phyloP scores from a whole-genome alignment of 176 grass and related monocot genomes.

The Rhipidocladum racemiflorum region DNA sequence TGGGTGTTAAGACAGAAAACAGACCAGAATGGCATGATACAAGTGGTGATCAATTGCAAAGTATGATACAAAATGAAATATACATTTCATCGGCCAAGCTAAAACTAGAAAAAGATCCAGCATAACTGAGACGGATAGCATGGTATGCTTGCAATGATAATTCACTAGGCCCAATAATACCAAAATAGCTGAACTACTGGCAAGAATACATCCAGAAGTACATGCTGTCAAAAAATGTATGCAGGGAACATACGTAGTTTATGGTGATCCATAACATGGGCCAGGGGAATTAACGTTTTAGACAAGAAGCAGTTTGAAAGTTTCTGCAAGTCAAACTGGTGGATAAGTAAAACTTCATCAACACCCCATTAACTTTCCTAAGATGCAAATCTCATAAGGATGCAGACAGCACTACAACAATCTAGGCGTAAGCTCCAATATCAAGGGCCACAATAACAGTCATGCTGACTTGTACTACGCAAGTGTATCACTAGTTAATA shows the following conservation, averaged over 20 bases:
- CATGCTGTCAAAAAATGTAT: neutral
- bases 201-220: conserved; percentile 1
- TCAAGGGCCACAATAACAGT: neutral
- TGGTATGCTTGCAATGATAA: neutral
- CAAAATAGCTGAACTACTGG: neutral
- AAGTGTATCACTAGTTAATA: conserved; percentile 2
- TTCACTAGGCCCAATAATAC: neutral
- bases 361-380: neutral
- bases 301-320: neutral
- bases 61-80: neutral
- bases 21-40: neutral
- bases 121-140: neutral
- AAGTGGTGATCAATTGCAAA: conserved; percentile 2
- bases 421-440: neutral
- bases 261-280: neutral
- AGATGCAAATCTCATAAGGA: neutral
- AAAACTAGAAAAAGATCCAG: neutral
- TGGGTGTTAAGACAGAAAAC: neutral
- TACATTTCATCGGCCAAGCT: neutral
- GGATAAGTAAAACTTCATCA: neutral
- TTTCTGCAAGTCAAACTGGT: neutral
- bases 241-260: neutral
- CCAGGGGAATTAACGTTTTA: neutral
- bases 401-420: neutral
- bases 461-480: neutral